Conservation (phyloP, 352 stramenopile species). For the Pilasporangium apinafurcum region DNA sequence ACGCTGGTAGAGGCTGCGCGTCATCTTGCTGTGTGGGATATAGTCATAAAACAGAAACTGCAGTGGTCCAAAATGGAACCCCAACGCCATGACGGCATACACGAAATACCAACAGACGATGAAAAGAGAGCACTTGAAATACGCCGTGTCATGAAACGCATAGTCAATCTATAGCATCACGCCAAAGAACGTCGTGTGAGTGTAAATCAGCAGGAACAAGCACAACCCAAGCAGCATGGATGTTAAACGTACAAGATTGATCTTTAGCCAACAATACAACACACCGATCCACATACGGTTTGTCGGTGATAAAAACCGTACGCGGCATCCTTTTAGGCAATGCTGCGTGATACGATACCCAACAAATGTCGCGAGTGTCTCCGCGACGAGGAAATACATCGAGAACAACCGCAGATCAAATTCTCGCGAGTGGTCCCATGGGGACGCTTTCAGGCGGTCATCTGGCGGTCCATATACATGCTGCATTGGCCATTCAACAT, state of each 20-base stretch:
- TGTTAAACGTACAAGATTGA: conserved; percentile 51
- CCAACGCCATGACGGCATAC: conserved; percentile 59
- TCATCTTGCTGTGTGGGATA: conserved; percentile 49
- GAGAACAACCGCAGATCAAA: conserved; percentile 72
- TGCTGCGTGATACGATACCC: conserved; percentile 79
- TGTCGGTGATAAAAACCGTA: conserved; percentile 53
- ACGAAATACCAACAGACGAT: conserved; percentile 65
- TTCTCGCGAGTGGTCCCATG: conserved; percentile 25
- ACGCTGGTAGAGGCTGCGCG: conserved; percentile 39
- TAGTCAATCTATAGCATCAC: conserved; percentile 53
- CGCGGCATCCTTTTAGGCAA: conserved; percentile 57
- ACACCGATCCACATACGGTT: conserved; percentile 65
- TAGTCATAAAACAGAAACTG: conserved; percentile 79
- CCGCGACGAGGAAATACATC: conserved; percentile 70
- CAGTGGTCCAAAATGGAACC: conserved; percentile 70
- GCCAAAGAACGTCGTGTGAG: no score
- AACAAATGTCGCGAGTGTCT: conserved; percentile 70
- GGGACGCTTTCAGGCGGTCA: conserved; percentile 19
- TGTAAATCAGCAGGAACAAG: conserved; percentile 2
- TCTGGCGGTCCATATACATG: conserved; percentile 43
- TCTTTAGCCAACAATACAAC: conserved; percentile 72
- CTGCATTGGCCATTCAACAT: conserved; percentile 16
- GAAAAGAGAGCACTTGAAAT: conserved; percentile 54
- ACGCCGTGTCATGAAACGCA: conserved; percentile 67
- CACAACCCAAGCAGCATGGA: neutral